Percentiles rank a stretch among this genome's conserved stretches.
phyloP scores from a whole-genome alignment of 73 alveolate genomes.

The Uronychia binucleata region DNA sequence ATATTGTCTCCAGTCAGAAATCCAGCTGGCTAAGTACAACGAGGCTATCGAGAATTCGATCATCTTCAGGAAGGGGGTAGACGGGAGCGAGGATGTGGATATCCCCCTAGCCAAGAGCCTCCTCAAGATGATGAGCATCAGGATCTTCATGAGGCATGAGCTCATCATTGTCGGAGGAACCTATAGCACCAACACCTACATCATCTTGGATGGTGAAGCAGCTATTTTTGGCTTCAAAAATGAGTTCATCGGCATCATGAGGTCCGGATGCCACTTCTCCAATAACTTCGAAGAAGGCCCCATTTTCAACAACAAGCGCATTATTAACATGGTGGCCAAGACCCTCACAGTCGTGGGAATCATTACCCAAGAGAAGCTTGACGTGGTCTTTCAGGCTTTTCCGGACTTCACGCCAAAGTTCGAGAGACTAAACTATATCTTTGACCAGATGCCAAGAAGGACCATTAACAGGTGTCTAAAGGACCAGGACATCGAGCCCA shows the following conservation, averaged over 20 bases:
- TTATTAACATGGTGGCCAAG: constrained; percentile 53
- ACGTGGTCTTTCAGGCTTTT: constrained; percentile 60
- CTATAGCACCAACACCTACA: constrained; percentile 37
- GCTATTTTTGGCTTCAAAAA: constrained; percentile 40
- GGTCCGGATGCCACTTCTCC: constrained; percentile 56
- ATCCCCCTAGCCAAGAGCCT: constrained; percentile 42
- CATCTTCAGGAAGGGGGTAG: constrained; percentile 22
- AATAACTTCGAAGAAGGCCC: constrained; percentile 33
- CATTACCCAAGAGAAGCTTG: constrained; percentile 28
- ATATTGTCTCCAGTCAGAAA: constrained; percentile 26
- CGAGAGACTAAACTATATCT: constrained; percentile 11
- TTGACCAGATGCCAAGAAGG: neutral
- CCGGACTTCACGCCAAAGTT: constrained; percentile 46
- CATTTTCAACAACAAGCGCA: constrained; percentile 34
- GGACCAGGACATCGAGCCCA: neutral
- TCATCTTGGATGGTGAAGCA: constrained; percentile 72
- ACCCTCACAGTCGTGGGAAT: constrained; percentile 48
- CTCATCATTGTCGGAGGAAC: constrained; percentile 58
- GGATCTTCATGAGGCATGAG: constrained; percentile 53
- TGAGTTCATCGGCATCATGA: constrained; percentile 38
- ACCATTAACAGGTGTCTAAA: constrained; percentile 8
- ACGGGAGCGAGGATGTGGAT: constrained; percentile 14
- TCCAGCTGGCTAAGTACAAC: constrained; percentile 20
- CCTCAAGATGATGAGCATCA: constrained; percentile 23
- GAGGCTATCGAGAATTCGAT: constrained; percentile 49